Percentiles rank a stretch among this genome's conserved stretches.
These are phyloP conservation scores for Saksenaea vasiformis DNA, from an alignment of 371 early-diverging fungal species.

Conservation along the genomic window DNA sequence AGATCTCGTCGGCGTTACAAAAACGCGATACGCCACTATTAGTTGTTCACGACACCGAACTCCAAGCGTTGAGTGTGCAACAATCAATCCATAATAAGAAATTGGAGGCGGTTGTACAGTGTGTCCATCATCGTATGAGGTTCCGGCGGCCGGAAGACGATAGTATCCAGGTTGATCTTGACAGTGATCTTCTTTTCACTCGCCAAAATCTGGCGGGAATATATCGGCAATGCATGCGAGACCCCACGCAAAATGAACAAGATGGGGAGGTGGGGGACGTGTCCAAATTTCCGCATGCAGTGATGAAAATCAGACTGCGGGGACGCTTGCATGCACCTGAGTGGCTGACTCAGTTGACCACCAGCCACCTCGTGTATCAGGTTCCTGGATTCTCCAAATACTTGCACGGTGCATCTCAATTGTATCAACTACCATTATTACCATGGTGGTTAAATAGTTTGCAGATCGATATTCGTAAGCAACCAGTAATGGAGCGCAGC, in stretches of 20 bases:
- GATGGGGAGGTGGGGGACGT: conserved; percentile 60
- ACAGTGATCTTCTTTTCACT: conserved; percentile 93
- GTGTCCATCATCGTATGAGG: conserved; percentile 94
- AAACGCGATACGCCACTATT: conserved; percentile 76
- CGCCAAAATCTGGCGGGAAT: conserved; percentile 69
- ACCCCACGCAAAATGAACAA: background rate
- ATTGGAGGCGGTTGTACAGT: conserved; percentile 62
- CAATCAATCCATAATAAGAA: conserved; percentile 58
- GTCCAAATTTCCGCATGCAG: conserved; percentile 94
- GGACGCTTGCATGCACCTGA: conserved; percentile 82
- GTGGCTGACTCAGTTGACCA: conserved; percentile 91
- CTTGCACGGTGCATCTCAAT: conserved; percentile 93
- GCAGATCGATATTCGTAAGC: conserved; percentile 85
- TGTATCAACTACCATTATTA: conserved; percentile 80
- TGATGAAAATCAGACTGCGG: conserved; percentile 97
- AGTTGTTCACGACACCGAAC: conserved; percentile 60
- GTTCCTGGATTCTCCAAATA: conserved; percentile 99
- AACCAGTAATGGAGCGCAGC: conserved; percentile 29
- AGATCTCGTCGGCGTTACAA: conserved; percentile 43
- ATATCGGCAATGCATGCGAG: background rate
- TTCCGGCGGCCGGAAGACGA: conserved; percentile 96
- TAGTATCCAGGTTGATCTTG: conserved; percentile 91
- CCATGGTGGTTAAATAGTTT: conserved; percentile 98
- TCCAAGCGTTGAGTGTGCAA: conserved; percentile 70
- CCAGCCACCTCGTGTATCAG: conserved; percentile 89